Percentiles rank a stretch among this genome's conserved stretches.
These are phyloP conservation scores for Rhodomyrtus psidioides DNA, from an alignment of 441 rosid genomes.

Conservation along the genomic window DNA sequence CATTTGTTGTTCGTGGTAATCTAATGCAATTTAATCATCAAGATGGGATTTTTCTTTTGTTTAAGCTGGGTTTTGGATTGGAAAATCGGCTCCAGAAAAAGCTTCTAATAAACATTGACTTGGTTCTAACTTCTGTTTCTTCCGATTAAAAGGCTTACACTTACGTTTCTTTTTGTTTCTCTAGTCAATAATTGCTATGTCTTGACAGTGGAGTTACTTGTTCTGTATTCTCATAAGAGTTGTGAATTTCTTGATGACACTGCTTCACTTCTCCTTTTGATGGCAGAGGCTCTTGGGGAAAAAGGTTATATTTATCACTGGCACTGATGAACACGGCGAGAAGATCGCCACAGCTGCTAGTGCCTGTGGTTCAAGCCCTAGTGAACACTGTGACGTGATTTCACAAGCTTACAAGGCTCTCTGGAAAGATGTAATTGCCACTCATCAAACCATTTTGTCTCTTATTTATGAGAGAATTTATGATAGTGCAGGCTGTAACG, in stretches of 20 bases:
- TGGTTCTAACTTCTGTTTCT: neutral
- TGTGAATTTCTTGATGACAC: neutral
- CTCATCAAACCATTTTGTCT: neutral
- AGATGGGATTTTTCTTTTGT: neutral
- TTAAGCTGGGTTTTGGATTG: neutral
- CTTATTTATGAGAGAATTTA: neutral
- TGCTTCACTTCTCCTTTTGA: neutral
- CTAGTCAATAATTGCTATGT: neutral
- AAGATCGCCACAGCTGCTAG: slow-evolving; percentile 85
- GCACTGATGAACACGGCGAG: slow-evolving; percentile 97
- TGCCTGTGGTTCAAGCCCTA: slow-evolving; percentile 54
- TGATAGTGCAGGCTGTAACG: neutral
- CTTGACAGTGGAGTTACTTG: neutral
- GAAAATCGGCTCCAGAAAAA: neutral
- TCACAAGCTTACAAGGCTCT: slow-evolving; percentile 67
- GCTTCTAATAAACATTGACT: neutral
- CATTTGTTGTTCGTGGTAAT: neutral
- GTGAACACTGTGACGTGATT: slow-evolving; percentile 73
- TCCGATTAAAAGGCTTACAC: neutral
- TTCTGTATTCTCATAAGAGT: neutral
- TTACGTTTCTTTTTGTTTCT: neutral
- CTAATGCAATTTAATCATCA: neutral
- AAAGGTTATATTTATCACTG: slow-evolving; percentile 75
- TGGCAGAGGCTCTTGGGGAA: slow-evolving; percentile 86
- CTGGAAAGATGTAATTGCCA: slow-evolving; percentile 63